Base-by-base conservation (phyloP, 2,329 filamentous ascomycete species). In the Aspergillus proliferans region DNA sequence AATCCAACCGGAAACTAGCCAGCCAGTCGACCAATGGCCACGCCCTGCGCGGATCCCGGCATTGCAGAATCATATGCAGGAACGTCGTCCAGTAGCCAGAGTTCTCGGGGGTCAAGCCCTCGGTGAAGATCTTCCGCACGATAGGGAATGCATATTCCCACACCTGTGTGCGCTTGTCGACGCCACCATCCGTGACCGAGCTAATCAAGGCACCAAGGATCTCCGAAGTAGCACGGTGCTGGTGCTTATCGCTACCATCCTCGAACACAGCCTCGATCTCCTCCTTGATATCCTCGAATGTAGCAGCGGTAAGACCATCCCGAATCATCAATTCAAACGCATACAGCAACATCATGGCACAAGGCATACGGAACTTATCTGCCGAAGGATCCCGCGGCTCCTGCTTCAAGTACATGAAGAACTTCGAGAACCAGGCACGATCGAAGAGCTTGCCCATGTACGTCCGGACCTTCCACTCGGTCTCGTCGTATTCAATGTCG, bases 171-270 rank as follows among this genome's bases (percentile, higher is more conserved):
- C 90, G 84, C 56, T 86, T 82, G 47, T 88, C 83, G 4, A 84
- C 74, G 5, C 85, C 84, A 24, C 89, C 84, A 58, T 96, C 91
- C 44, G 85, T 81, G 14, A 89, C 88, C 33, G 88, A 88, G 14
- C 84, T 83, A 22, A 98, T 76, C 60, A 98, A 71, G 4, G 88
- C 91, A 12, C 88, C 90, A 45, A 98, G 75, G 48, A 98, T 96
- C 70, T 98, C 93, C 0, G 93, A 83, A 2, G 93, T 95, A 14
- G 93, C 93, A 46, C 93, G 87, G 67, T 98, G 93, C 66, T 98
- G 92, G 67, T 98, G 93, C 70, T 96, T 96, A 66, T 98, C 93
- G 60, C 85, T 93, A 8, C 94, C 93, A 67, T 98, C 92, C 12
- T 85, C 92, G 62, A 89, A 97, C 0, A 94, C 83, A 2, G 82